Conservation (phyloP, 164 flowering plant genomes). For the Vitis riparia region DNA sequence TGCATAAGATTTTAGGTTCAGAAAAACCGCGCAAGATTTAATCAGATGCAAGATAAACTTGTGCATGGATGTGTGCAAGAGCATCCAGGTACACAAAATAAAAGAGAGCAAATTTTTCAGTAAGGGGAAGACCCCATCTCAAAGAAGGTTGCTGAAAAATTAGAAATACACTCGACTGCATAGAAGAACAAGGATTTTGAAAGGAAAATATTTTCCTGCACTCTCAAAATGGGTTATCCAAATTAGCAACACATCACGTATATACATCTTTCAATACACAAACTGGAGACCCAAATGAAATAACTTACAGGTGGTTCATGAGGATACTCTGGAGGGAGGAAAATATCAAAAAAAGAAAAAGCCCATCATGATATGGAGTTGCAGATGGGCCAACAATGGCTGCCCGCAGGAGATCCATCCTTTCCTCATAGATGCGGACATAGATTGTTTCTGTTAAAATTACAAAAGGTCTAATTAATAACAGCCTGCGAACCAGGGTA, state of each 20-base stretch:
- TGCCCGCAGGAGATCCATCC: constrained; percentile 84
- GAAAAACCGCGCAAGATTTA: neutral
- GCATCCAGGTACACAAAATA: no score
- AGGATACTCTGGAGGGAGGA: constrained; percentile 80
- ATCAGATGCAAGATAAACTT: neutral
- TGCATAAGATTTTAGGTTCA: constrained; percentile 33
- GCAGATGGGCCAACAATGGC: constrained; percentile 81
- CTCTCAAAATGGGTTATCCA: neutral
- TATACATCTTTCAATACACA: no score
- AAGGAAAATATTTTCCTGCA: neutral
- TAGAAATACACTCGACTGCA: neutral
- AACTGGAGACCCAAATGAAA: neutral
- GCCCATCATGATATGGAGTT: constrained; percentile 90
- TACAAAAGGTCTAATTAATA: constrained; percentile 6
- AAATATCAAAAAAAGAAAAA: constrained; percentile 89
- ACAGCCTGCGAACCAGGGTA: neutral
- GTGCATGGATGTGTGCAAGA: neutral
- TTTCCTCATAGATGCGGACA: constrained; percentile 77
- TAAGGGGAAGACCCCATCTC: neutral
- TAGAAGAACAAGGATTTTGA: neutral
- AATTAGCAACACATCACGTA: neutral
- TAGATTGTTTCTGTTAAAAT: constrained; percentile 62
- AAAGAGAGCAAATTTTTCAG: neutral
- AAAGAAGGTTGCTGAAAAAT: neutral
- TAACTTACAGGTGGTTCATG: constrained; percentile 83